Evolutionary conservation across 495 filamentous ascomycete genomes (phyloP).

Genomic region (Neurospora intermedia): DNA sequence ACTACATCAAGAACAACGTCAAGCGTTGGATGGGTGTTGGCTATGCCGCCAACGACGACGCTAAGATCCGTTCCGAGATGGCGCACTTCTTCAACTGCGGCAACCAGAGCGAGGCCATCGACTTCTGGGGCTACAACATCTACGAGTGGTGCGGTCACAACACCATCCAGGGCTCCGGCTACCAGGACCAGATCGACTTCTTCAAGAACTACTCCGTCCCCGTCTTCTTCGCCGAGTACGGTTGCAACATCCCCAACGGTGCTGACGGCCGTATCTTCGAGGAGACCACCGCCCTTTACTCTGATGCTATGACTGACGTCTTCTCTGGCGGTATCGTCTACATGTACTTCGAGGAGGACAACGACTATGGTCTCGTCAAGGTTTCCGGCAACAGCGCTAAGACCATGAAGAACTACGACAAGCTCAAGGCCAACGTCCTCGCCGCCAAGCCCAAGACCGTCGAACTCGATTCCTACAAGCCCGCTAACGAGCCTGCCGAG

Average conservation of each 20-base stretch:
- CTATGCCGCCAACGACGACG: slow-evolving; percentile 89
- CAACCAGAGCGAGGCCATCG: slow-evolving; percentile 51
- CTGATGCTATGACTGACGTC: slow-evolving; percentile 65
- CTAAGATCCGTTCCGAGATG: slow-evolving; percentile 63
- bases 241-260: slow-evolving; percentile 59
- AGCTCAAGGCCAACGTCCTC: slow-evolving; percentile 60
- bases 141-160: slow-evolving; percentile 95
- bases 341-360: slow-evolving; percentile 90
- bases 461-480: slow-evolving; percentile 56
- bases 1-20: slow-evolving; percentile 69
- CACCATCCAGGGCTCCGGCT: slow-evolving; percentile 61
- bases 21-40: slow-evolving; percentile 81
- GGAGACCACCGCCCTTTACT: slow-evolving; percentile 78
- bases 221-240: slow-evolving; percentile 96
- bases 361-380: slow-evolving; percentile 75
- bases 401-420: slow-evolving; percentile 62
- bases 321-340: slow-evolving; percentile 95
- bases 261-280: slow-evolving; percentile 66
- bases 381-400: slow-evolving; percentile 46
- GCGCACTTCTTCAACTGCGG: slow-evolving; percentile 93
- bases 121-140: slow-evolving; percentile 99
- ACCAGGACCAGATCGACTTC: slow-evolving; percentile 65
- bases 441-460: slow-evolving; percentile 55
- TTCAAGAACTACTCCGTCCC: slow-evolving; percentile 83
- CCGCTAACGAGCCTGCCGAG: slow-evolving; percentile 61